Evolutionary conservation across 2,329 filamentous ascomycete genomes (phyloP).

Genomic region (Penicillium freii): DNA sequence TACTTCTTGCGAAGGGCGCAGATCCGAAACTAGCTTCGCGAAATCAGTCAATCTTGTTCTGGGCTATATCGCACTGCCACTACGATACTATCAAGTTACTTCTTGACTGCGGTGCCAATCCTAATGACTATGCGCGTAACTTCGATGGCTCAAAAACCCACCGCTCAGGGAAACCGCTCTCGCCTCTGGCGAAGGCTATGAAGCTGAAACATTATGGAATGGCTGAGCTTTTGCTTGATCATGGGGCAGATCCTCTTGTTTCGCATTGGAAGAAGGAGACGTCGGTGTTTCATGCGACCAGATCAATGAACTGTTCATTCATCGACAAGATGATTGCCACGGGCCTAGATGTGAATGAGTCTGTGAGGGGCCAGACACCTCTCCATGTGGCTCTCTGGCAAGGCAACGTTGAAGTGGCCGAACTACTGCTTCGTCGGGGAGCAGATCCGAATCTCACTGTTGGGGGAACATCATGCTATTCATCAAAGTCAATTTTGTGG

Average conservation of each 20-base stretch:
- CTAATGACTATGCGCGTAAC: background rate
- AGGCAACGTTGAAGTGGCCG: background rate
- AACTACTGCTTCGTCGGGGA: constrained; percentile 2
- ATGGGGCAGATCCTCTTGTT: background rate
- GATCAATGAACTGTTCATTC: background rate
- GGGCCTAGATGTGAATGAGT: constrained; percentile 2
- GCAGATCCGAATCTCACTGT: background rate
- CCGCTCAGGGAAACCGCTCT: background rate
- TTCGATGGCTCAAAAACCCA: background rate
- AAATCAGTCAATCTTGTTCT: background rate
- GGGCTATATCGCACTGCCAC: background rate
- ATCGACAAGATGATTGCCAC: background rate
- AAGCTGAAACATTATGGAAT: background rate
- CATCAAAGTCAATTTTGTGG: background rate
- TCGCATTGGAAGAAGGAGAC: background rate
- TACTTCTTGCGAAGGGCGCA: background rate
- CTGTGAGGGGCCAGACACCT: background rate
- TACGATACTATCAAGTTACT: background rate
- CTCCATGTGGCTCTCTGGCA: background rate
- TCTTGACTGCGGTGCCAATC: background rate
- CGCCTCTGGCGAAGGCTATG: background rate
- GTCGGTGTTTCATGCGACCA: background rate
- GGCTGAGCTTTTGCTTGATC: background rate
- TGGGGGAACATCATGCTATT: background rate
- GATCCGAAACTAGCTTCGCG: background rate